Percentiles rank a stretch among this genome's conserved stretches.
Evolutionary conservation across 2,329 filamentous ascomycete genomes (phyloP).

Genomic region (Uncinocarpus reesii): DNA sequence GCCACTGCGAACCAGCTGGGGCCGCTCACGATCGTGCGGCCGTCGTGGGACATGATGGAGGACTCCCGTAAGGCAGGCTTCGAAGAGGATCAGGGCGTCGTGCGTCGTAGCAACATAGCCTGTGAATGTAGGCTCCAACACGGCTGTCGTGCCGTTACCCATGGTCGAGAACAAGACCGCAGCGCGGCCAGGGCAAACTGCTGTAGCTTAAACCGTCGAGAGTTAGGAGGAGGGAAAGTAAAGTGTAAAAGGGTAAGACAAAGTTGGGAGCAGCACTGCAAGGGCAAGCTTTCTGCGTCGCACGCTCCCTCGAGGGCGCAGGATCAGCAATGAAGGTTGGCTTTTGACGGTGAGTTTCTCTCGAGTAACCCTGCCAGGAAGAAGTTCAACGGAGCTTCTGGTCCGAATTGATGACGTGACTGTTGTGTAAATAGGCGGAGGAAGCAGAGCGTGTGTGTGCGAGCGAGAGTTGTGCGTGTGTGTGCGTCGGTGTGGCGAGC

Average conservation of each 20-base stretch:
- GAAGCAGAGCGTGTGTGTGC: background rate
- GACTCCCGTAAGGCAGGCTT: conserved; percentile 61
- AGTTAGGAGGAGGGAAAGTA: conserved; percentile 1
- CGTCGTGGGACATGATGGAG: conserved; percentile 68
- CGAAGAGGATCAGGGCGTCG: conserved; percentile 71
- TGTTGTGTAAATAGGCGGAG: conserved; percentile 8
- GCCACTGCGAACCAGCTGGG: conserved; percentile 67
- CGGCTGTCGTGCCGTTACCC: conserved; percentile 37
- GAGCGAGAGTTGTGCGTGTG: background rate
- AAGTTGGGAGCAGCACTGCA: conserved; percentile 13
- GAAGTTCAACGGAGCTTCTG: background rate
- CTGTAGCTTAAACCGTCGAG: conserved; percentile 15
- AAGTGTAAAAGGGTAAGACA: conserved; percentile 9
- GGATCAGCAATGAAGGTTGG: conserved; percentile 18
- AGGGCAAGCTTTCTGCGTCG: conserved; percentile 14
- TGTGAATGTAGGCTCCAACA: conserved; percentile 54
- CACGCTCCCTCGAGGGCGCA: conserved; percentile 10
- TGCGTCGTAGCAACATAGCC: conserved; percentile 58
- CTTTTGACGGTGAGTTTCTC: conserved; percentile 9
- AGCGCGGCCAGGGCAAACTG: conserved; percentile 16
- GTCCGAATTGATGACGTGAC: conserved; percentile 8
- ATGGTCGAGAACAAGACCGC: conserved; percentile 21
- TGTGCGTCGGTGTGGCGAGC: conserved; percentile 4
- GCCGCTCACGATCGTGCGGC: conserved; percentile 75
- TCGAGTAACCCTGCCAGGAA: conserved; percentile 12